These are phyloP conservation scores for Verticillium klebahnii DNA, from an alignment of 2,329 filamentous ascomycete genomes.

Conservation along the genomic window DNA sequence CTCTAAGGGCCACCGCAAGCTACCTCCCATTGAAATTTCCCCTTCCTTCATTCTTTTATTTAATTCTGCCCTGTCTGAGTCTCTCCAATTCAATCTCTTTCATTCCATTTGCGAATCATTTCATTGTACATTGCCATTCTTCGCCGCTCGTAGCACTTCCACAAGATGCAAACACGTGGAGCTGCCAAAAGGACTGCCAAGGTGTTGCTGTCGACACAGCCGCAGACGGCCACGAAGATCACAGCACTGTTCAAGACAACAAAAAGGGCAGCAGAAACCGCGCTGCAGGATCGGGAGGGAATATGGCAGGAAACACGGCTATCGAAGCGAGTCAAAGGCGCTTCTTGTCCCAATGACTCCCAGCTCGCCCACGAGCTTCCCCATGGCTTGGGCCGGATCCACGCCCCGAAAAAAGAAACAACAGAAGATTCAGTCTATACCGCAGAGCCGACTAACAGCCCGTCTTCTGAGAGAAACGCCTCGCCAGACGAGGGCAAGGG, in stretches of 20 bases:
- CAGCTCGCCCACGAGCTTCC: slow-evolving; percentile 3
- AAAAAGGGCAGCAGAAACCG: neutral
- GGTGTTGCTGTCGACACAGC: neutral
- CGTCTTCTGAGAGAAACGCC: neutral
- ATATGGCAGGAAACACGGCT: neutral
- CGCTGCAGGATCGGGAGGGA: neutral
- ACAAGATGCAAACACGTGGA: slow-evolving; percentile 4
- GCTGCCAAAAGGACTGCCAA: neutral
- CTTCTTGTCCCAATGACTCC: neutral
- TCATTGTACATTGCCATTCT: no score
- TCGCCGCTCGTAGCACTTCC: no score
- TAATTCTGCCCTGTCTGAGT: no score
- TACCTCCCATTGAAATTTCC: no score
- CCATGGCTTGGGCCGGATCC: slow-evolving; percentile 12
- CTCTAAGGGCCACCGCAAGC: no score
- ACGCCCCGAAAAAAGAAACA: neutral
- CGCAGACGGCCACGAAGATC: neutral
- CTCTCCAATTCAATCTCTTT: no score
- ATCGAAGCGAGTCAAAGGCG: neutral
- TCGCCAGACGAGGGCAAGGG: neutral
- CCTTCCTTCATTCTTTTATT: no score
- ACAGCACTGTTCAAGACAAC: neutral
- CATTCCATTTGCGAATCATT: no score
- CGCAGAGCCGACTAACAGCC: no score
- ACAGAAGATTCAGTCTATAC: neutral